A percentile compares a stretch with the other conserved stretches of the same genome.
These are phyloP conservation scores for Brassica nigra DNA, from an alignment of 345 rosid species.

Conservation along the genomic window DNA sequence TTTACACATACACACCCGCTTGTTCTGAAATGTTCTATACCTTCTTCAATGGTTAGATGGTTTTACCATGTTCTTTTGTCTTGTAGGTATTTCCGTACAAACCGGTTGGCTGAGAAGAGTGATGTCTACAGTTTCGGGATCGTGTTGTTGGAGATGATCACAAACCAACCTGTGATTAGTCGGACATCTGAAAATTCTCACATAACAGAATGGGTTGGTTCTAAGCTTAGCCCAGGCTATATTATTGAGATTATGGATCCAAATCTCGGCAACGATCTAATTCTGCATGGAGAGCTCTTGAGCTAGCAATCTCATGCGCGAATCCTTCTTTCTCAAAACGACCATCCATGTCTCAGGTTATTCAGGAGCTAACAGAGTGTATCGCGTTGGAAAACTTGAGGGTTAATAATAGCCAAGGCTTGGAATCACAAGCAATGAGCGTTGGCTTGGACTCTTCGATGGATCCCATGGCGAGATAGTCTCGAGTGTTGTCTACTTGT, in stretches of 20 bases:
- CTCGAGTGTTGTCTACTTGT: background rate
- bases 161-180: slow-evolving; percentile 31
- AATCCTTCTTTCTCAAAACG: slow-evolving; percentile 9
- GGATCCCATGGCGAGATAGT: slow-evolving; percentile 19
- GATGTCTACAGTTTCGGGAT: slow-evolving; percentile 34
- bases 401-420: background rate
- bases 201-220: slow-evolving; percentile 24
- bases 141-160: slow-evolving; percentile 33
- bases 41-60: background rate
- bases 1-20: background rate
- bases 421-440: background rate
- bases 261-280: background rate
- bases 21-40: background rate
- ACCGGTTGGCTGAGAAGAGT: slow-evolving; percentile 5
- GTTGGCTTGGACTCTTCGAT: background rate
- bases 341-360: slow-evolving; percentile 28
- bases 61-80: background rate
- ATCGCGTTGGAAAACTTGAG: background rate
- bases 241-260: slow-evolving; percentile 22
- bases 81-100: slow-evolving; percentile 12
- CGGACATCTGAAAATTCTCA: background rate
- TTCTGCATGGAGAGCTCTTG: slow-evolving; percentile 36
- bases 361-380: slow-evolving; percentile 15
- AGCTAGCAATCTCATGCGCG: slow-evolving; percentile 22
- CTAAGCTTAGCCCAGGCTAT: background rate